phyloP scores from a whole-genome alignment of 2,329 filamentous ascomycete species.

The Raffaelea arxii region DNA sequence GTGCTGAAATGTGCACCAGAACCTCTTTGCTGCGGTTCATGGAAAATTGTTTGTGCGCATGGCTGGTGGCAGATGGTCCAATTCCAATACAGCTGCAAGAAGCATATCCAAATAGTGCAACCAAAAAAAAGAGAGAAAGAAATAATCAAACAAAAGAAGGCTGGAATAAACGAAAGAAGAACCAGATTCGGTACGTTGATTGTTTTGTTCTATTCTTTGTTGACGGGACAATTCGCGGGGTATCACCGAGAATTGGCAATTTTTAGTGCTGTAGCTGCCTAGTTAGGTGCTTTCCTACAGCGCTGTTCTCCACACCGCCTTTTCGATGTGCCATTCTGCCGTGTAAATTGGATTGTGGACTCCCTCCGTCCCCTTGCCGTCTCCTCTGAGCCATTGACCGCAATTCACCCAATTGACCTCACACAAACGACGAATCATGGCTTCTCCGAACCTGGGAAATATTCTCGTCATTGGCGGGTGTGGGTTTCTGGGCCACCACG shows the following conservation, averaged over 20 bases:
- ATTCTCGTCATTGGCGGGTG: conserved; percentile 76
- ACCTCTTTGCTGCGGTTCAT: conserved; percentile 37
- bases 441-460: conserved; percentile 42
- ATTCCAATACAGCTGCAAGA: too few relatives aligned
- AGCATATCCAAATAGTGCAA: background rate
- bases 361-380: too few relatives aligned
- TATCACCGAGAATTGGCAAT: conserved; percentile 3
- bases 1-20: conserved; percentile 44
- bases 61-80: too few relatives aligned
- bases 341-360: too few relatives aligned
- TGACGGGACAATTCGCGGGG: conserved; percentile 8
- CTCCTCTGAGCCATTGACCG: too few relatives aligned
- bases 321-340: too few relatives aligned
- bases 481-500: conserved; percentile 75
- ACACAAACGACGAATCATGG: conserved; percentile 24
- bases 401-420: background rate
- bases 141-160: background rate
- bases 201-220: too few relatives aligned
- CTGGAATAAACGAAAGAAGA: too few relatives aligned
- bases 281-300: too few relatives aligned
- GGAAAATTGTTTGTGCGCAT: background rate
- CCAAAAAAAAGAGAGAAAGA: background rate
- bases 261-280: background rate
- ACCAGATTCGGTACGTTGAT: too few relatives aligned
- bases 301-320: too few relatives aligned